phyloP scores from a whole-genome alignment of 331 rosid species.

The Quercus phellos region DNA sequence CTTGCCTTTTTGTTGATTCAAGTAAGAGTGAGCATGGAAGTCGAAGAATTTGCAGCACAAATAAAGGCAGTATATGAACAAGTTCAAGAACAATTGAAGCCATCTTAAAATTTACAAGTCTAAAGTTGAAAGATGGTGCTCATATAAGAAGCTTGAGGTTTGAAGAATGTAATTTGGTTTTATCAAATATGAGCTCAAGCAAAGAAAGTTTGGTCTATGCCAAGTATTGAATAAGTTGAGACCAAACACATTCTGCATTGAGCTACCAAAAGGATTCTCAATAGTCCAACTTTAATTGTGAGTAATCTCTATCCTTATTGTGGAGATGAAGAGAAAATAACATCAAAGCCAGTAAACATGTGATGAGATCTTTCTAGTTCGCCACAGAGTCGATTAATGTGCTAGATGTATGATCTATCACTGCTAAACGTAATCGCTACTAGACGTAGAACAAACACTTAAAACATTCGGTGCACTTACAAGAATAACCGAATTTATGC shows the following conservation, averaged over 20 bases:
- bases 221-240: neutral
- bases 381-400: neutral
- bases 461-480: neutral
- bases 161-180: neutral
- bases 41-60: neutral
- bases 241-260: too few species aligned
- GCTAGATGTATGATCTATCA: neutral
- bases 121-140: neutral
- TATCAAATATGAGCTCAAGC: too few species aligned
- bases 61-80: neutral
- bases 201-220: neutral
- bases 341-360: too few species aligned
- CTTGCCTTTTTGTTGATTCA: neutral
- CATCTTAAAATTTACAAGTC: neutral
- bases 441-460: neutral
- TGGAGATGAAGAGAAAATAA: too few species aligned
- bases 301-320: too few species aligned
- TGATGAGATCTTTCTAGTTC: neutral
- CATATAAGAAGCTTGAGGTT: neutral
- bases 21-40: neutral
- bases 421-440: neutral
- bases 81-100: neutral
- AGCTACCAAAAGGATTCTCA: too few species aligned
- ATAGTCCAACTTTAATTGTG: too few species aligned
- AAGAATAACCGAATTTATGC: neutral